Evolutionary conservation across 495 filamentous ascomycete genomes (phyloP).

Genomic region (Sordaria brevicollis): DNA sequence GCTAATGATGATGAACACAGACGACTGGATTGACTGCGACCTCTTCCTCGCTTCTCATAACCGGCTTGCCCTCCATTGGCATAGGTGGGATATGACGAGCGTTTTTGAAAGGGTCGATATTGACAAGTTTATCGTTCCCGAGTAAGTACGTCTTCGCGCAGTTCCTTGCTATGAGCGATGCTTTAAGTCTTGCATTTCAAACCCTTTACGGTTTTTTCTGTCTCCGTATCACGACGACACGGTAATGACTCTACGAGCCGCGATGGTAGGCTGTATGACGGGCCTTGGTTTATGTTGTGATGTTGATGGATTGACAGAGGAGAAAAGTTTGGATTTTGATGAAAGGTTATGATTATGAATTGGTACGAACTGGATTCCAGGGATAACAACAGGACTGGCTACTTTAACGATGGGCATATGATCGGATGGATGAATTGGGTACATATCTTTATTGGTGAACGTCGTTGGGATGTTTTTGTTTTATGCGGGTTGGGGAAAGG

Average conservation of each 20-base stretch:
- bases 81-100: slow-evolving; percentile 65
- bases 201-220: background rate
- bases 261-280: background rate
- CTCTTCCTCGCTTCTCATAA: slow-evolving; percentile 72
- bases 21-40: slow-evolving; percentile 61
- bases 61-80: slow-evolving; percentile 76
- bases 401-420: background rate
- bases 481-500: too few species aligned
- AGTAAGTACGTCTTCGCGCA: background rate
- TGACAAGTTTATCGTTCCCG: slow-evolving; percentile 37
- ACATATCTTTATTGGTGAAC: background rate
- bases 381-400: background rate
- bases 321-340: background rate
- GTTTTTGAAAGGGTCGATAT: slow-evolving; percentile 74
- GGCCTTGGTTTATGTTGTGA: background rate
- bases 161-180: background rate
- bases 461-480: background rate
- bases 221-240: background rate
- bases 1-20: slow-evolving; percentile 30
- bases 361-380: background rate
- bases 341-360: background rate
- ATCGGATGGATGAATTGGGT: background rate
- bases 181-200: background rate
- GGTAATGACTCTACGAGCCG: background rate
- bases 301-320: background rate